Evolutionary conservation across 2,329 filamentous ascomycete species (phyloP).

Genomic region (Alternaria arborescens): DNA sequence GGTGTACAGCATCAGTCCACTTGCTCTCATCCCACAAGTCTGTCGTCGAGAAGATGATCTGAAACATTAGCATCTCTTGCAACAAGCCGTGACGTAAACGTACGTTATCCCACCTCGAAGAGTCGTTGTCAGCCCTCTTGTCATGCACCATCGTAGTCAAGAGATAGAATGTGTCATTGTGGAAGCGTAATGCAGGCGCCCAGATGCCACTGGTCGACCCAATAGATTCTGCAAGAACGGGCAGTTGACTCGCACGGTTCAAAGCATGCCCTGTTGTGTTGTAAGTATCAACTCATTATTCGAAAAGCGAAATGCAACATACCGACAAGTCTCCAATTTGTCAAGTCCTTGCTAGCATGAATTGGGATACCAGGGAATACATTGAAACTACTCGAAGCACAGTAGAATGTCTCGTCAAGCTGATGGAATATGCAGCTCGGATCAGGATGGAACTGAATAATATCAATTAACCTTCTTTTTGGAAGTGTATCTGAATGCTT

Average conservation of each 20-base stretch:
- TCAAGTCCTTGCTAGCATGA: slow-evolving; percentile 62
- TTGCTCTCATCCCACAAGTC: slow-evolving; percentile 55
- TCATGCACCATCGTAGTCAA: slow-evolving; percentile 49
- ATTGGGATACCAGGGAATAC: slow-evolving; percentile 63
- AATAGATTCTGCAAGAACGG: slow-evolving; percentile 46
- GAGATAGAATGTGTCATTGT: slow-evolving; percentile 54
- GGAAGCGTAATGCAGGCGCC: slow-evolving; percentile 53
- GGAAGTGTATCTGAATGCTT: background rate
- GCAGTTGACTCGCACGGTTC: slow-evolving; percentile 50
- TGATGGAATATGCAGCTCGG: slow-evolving; percentile 57
- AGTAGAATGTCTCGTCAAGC: slow-evolving; percentile 60
- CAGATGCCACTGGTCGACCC: slow-evolving; percentile 52
- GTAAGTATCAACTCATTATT: background rate
- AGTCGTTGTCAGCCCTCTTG: slow-evolving; percentile 36
- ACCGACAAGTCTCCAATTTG: slow-evolving; percentile 59
- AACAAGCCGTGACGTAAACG: too few species aligned
- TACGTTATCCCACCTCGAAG: slow-evolving; percentile 52
- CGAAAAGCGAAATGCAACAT: background rate
- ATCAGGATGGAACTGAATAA: slow-evolving; percentile 56
- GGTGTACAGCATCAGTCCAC: slow-evolving; percentile 61
- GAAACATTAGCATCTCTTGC: background rate
- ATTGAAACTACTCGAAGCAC: slow-evolving; percentile 62
- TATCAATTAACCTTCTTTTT: background rate
- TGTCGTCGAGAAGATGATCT: slow-evolving; percentile 56
- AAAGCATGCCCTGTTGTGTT: slow-evolving; percentile 40